Evolutionary conservation across 2,329 filamentous ascomycete genomes (phyloP).

Genomic region (Anisogramma anomala): DNA sequence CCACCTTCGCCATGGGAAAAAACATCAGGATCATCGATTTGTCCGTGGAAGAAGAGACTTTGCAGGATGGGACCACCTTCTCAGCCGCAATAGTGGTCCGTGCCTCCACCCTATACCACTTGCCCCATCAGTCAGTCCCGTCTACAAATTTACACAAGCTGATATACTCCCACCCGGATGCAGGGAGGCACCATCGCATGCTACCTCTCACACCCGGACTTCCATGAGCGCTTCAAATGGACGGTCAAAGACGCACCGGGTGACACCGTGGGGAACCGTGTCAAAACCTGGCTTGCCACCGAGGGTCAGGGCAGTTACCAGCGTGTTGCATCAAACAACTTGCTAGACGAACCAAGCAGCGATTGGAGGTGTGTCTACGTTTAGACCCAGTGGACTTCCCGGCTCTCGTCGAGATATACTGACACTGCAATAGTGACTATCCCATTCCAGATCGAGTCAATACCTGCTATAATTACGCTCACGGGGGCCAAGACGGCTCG

Average conservation of each 20-base stretch:
- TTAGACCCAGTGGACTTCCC: background rate
- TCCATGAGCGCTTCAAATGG: background rate
- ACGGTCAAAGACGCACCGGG: background rate
- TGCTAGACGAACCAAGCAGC: slow-evolving; percentile 3
- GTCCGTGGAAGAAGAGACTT: background rate
- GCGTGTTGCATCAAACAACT: background rate
- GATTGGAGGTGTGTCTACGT: background rate
- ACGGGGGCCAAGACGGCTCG: background rate
- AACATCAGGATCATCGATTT: background rate
- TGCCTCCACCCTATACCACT: background rate
- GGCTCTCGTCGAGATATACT: background rate
- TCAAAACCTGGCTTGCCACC: background rate
- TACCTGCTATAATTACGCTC: background rate
- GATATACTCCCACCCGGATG: no score
- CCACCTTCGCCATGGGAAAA: slow-evolving; percentile 3
- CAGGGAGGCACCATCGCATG: slow-evolving; percentile 5
- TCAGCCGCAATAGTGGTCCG: slow-evolving; percentile 3
- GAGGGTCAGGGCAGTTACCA: slow-evolving; percentile 1
- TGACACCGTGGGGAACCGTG: background rate
- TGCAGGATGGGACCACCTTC: slow-evolving; percentile 5
- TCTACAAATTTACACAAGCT: background rate
- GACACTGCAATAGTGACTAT: background rate
- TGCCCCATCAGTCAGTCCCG: background rate
- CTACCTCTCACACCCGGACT: background rate
- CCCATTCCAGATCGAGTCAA: background rate